Percentiles rank a stretch among this genome's conserved stretches.
Conservation (phyloP, 331 rosid genomes). For the Malus hybrid region DNA sequence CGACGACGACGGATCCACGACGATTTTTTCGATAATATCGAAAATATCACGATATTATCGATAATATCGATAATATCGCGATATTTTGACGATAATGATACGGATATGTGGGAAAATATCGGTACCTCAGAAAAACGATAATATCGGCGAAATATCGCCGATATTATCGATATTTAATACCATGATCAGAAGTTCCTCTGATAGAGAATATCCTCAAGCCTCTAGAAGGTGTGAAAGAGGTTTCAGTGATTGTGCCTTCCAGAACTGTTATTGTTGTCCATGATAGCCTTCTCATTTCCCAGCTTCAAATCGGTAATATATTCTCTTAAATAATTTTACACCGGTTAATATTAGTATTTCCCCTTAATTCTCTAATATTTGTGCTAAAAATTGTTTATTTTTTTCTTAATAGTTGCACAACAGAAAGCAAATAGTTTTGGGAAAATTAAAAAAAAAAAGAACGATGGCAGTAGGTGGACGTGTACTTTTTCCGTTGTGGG, state of each 20-base stretch:
- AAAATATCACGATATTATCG: too few relatives aligned
- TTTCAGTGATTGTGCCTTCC: slow-evolving; percentile 62
- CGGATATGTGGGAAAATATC: too few relatives aligned
- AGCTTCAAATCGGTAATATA: slow-evolving; percentile 62
- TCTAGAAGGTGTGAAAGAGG: slow-evolving; percentile 59
- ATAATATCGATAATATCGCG: too few relatives aligned
- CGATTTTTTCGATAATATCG: too few relatives aligned
- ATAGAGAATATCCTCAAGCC: slow-evolving; percentile 62
- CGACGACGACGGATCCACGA: too few relatives aligned
- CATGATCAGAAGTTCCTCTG: slow-evolving; percentile 50
- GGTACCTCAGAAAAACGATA: too few relatives aligned
- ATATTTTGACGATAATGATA: too few relatives aligned
- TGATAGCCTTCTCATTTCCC: slow-evolving; percentile 58
- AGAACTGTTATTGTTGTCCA: slow-evolving; percentile 84
- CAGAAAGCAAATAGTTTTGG: background rate
- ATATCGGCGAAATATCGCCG: too few relatives aligned
- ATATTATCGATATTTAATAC: too few relatives aligned
- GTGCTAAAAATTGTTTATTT: background rate
- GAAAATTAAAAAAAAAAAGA: background rate
- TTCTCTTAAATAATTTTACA: background rate
- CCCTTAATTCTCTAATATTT: background rate
- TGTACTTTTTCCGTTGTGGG: background rate
- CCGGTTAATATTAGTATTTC: background rate
- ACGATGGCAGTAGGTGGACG: background rate
- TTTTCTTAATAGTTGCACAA: background rate